Base-by-base conservation (phyloP, 2,329 filamentous ascomycete genomes). In the Fusarium coffeatum region DNA sequence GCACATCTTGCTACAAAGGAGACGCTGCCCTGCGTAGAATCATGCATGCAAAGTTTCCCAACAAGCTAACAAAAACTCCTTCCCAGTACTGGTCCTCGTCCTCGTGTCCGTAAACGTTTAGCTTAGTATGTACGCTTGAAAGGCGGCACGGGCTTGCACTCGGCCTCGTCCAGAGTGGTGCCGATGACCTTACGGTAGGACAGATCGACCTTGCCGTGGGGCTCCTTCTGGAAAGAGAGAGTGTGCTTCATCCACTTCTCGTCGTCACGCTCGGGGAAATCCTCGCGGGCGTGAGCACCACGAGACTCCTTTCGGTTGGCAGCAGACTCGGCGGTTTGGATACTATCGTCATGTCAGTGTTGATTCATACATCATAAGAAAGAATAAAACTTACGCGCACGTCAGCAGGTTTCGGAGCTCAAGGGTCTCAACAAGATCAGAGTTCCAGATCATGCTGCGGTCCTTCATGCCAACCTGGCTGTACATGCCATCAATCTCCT, bases 381-480 rank as follows among this genome's bases (percentile, higher is more conserved):
- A 6, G 25, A 5, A 42, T 13, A 40, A 23, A 69, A 92, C 91
- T 85, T 90, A 93, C 89, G 94, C 95, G 90, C 96, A 98, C 78
- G 96, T 98, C 79, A 99, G 85, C 78, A 99, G 83, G 83, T 99
- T 99, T 78, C 94, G 89, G 78, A 98, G 87, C 84, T 99, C 96
- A 59, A 99, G 89, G 10, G 95, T 97, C 88, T 98, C 95, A 68
- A 97, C 93, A 41, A 98, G 89, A 79, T 98, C 95, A 25, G 93
- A 94, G 90, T 98, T 98, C 95, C 95, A 98, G 86, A 98, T 98
- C 95, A 98, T 98, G 88, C 93, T 97, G 82, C 96, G 92, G 83
- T 98, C 95, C 89, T 97, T 97, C 85, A 93, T 98, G 78, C 93
- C 93, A 75, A 98, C 91, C 78, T 98, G 87, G 76, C 86, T 83